Percentiles rank a stretch among this genome's conserved stretches.
phyloP scores from a whole-genome alignment of 768 basidiomycete genomes.

The Filobasidium floriforme region DNA sequence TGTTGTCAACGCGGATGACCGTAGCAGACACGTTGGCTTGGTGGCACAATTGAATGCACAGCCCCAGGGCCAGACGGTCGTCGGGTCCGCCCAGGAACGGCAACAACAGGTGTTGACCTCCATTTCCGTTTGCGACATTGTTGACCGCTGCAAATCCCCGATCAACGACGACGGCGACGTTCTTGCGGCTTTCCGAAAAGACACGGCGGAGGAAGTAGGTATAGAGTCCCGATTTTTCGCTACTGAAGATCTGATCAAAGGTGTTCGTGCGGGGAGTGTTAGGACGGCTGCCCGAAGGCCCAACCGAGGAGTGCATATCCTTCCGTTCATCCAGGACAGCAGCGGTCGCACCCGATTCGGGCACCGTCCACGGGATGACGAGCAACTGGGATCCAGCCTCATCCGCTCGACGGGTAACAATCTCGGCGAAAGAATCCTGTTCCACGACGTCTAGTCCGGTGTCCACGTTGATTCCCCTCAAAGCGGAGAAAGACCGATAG shows the following conservation, averaged over 20 bases:
- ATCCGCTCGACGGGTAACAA: constrained; percentile 57
- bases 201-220: constrained; percentile 79
- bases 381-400: constrained; percentile 63
- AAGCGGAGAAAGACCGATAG: constrained; percentile 40
- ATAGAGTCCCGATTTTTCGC: constrained; percentile 50
- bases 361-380: constrained; percentile 68
- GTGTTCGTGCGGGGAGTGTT: constrained; percentile 51
- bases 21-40: constrained; percentile 65
- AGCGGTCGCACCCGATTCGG: constrained; percentile 27
- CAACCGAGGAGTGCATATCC: background rate
- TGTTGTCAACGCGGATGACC: constrained; percentile 54
- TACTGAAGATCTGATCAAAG: constrained; percentile 70
- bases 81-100: constrained; percentile 94
- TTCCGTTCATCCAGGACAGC: constrained; percentile 14
- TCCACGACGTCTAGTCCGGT: constrained; percentile 67
- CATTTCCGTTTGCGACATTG: constrained; percentile 28
- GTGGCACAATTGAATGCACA: constrained; percentile 72
- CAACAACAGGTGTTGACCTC: constrained; percentile 62
- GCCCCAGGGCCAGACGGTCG: constrained; percentile 72
- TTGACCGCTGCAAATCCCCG: constrained; percentile 50
- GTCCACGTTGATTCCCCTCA: constrained; percentile 53
- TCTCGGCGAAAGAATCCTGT: constrained; percentile 62
- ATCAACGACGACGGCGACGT: constrained; percentile 83
- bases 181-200: constrained; percentile 62
- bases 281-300: constrained; percentile 13